A percentile compares a stretch with the other conserved stretches of the same genome.
These are phyloP conservation scores for Asterophora parasitica DNA, from an alignment of 768 basidiomycete genomes.

Conservation along the genomic window DNA sequence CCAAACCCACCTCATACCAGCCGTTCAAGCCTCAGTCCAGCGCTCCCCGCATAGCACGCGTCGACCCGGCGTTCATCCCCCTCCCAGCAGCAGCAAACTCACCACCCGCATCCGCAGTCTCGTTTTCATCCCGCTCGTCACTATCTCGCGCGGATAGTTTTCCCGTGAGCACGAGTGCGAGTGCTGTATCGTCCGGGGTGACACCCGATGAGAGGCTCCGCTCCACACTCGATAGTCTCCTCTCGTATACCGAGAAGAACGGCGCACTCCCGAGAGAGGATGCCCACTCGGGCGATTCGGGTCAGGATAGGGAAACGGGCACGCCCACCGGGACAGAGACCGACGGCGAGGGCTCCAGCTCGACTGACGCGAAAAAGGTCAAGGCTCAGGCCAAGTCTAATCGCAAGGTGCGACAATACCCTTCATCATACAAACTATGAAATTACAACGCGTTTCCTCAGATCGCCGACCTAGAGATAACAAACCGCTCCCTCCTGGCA, in stretches of 20 bases:
- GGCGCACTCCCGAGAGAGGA: conserved; percentile 16
- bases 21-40: conserved; percentile 18
- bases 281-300: conserved; percentile 25
- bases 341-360: conserved; percentile 26
- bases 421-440: not conserved
- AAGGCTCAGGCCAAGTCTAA: conserved; percentile 78
- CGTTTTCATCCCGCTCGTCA: conserved; percentile 73
- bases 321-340: conserved; percentile 10
- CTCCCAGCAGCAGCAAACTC: conserved; percentile 50
- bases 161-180: conserved; percentile 22
- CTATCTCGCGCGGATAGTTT: conserved; percentile 34
- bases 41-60: too few species aligned
- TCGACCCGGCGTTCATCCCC: conserved; percentile 56
- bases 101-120: conserved; percentile 66
- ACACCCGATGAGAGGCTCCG: conserved; percentile 19
- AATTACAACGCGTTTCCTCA: conserved; percentile 22
- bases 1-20: conserved; percentile 32
- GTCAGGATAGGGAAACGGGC: too few species aligned
- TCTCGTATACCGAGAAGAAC: conserved; percentile 31
- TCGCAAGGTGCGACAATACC: conserved; percentile 59
- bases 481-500: conserved; percentile 77
- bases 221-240: conserved; percentile 39
- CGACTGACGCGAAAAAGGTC: conserved; percentile 45
- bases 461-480: conserved; percentile 92
- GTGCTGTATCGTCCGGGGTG: conserved; percentile 3